Percentiles rank a stretch among this genome's conserved stretches.
Evolutionary conservation across 2,329 filamentous ascomycete species (phyloP).

Genomic region (Beauveria bassiana): DNA sequence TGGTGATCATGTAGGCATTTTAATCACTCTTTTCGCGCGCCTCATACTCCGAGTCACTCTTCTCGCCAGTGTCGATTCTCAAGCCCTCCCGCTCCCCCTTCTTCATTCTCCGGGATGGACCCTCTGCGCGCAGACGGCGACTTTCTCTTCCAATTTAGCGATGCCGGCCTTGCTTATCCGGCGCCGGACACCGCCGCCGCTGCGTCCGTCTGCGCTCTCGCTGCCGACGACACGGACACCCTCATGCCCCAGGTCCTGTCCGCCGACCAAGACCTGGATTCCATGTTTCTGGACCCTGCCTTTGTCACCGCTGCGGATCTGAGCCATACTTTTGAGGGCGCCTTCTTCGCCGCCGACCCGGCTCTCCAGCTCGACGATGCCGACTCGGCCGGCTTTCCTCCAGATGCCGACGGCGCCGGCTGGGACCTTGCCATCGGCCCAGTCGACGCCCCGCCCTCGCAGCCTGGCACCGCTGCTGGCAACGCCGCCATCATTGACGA

Average conservation of each 20-base stretch:
- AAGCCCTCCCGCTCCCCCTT: no score
- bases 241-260: background rate
- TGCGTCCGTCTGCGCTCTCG: background rate
- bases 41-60: background rate
- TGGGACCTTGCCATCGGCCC: background rate
- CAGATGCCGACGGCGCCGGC: background rate
- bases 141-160: slow-evolving; percentile 1
- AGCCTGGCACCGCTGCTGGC: background rate
- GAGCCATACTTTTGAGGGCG: background rate
- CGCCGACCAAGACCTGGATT: background rate
- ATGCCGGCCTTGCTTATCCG: slow-evolving; percentile 1
- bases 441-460: background rate
- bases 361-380: background rate
- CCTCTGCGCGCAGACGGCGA: background rate
- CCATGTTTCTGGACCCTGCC: slow-evolving; percentile 1
- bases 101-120: background rate
- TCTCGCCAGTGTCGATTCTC: background rate
- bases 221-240: background rate
- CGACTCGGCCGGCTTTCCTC: background rate
- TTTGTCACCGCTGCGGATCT: background rate
- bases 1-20: slow-evolving; percentile 2
- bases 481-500: slow-evolving; percentile 25
- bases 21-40: background rate
- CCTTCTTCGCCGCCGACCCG: slow-evolving; percentile 3
- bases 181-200: background rate